These are phyloP conservation scores for Rosa lucieae DNA, from an alignment of 306 rosid genomes.

Conservation along the genomic window DNA sequence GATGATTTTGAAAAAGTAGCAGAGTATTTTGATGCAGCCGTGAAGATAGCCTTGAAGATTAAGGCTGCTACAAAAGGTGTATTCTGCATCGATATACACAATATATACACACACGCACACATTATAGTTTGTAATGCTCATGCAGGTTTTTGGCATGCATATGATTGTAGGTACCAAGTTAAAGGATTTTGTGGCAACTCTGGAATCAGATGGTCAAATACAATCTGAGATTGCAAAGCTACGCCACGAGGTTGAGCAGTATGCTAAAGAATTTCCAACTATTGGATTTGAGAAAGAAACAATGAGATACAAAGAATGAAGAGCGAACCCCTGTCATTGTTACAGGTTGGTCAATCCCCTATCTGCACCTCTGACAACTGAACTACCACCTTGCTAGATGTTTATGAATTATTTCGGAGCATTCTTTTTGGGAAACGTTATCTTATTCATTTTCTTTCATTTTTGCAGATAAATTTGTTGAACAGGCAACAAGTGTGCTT, in stretches of 20 bases:
- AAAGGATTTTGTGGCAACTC: slow-evolving; percentile 74
- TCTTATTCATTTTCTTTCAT: no score
- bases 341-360: slow-evolving; percentile 11
- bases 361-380: background rate
- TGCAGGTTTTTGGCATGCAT: slow-evolving; percentile 16
- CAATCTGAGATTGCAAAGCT: slow-evolving; percentile 71
- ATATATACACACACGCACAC: no score
- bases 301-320: slow-evolving; percentile 71
- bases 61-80: slow-evolving; percentile 71
- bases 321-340: background rate
- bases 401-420: background rate
- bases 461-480: no score
- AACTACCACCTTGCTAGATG: background rate
- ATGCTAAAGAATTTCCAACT: slow-evolving; percentile 83
- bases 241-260: slow-evolving; percentile 67
- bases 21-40: slow-evolving; percentile 75
- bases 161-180: slow-evolving; percentile 67
- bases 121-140: slow-evolving; percentile 16
- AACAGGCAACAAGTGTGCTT: no score
- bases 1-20: slow-evolving; percentile 86
- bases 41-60: slow-evolving; percentile 82
- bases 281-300: slow-evolving; percentile 74
- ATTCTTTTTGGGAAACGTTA: no score
- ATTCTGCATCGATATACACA: slow-evolving; percentile 8
- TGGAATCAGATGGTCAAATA: slow-evolving; percentile 58